These are phyloP conservation scores for Lachnellula arida DNA, from an alignment of 2,329 filamentous ascomycete genomes.

Conservation along the genomic window DNA sequence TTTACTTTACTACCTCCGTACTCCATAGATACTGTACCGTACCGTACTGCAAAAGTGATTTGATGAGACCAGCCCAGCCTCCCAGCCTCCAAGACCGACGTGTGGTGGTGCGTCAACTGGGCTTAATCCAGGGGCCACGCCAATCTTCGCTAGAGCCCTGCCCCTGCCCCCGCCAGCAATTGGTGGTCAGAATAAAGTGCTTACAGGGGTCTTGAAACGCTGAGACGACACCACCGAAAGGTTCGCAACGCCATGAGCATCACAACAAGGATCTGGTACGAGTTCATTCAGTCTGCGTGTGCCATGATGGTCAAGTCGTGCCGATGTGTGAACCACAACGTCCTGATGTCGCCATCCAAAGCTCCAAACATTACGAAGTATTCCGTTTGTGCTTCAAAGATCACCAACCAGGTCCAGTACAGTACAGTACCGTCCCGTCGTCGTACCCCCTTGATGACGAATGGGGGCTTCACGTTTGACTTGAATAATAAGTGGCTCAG, in stretches of 20 bases:
- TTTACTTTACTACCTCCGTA: too few species aligned
- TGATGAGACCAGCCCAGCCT: too few species aligned
- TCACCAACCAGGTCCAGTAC: neutral
- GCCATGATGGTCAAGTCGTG: neutral
- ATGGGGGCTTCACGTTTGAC: neutral
- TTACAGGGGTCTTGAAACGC: conserved; percentile 1
- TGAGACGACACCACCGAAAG: neutral
- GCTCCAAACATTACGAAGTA: neutral
- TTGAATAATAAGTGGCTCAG: too few species aligned
- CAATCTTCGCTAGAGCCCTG: neutral
- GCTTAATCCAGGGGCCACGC: too few species aligned
- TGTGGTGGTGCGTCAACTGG: too few species aligned
- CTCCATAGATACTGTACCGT: too few species aligned
- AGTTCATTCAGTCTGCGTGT: too few species aligned
- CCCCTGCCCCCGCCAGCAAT: neutral
- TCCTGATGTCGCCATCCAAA: neutral
- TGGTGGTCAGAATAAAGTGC: neutral
- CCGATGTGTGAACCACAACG: neutral
- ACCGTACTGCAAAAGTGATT: too few species aligned
- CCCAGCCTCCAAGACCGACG: too few species aligned
- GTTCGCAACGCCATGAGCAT: neutral
- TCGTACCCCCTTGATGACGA: neutral
- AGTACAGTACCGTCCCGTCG: too few species aligned
- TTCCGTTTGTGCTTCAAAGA: neutral
- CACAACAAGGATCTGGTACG: neutral